Conservation (phyloP, 192 early-diverging fungal species). For the Dimargaris cristalligena region DNA sequence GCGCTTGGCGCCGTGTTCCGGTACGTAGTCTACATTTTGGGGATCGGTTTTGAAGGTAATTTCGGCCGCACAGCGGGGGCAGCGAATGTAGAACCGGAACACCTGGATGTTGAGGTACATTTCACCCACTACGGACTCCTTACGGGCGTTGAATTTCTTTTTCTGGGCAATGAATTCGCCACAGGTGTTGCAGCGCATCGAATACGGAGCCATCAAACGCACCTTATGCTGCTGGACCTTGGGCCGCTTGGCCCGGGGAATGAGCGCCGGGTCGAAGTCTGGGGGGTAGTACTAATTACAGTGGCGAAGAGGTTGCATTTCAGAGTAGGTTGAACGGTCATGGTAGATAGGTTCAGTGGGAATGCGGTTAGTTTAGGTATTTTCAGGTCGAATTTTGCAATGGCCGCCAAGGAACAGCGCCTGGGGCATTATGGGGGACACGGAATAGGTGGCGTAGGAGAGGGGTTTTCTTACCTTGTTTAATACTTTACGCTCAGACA, state of each 20-base stretch:
- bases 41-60: constrained; percentile 99
- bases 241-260: constrained; percentile 62
- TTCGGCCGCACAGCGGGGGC: constrained; percentile 87
- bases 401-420: no score
- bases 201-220: constrained; percentile 95
- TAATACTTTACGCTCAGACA: constrained; percentile 86
- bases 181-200: constrained; percentile 92
- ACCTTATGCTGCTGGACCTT: constrained; percentile 87
- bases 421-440: no score
- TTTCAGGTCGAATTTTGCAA: no score
- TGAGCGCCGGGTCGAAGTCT: constrained; percentile 92
- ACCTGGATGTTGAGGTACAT: constrained; percentile 58
- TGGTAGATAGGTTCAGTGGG: no score
- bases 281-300: constrained; percentile 80
- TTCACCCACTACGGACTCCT: constrained; percentile 65
- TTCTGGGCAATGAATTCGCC: constrained; percentile 96
- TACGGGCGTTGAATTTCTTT: constrained; percentile 96
- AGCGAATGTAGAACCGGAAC: constrained; percentile 70
- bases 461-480: constrained; percentile 39
- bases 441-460: no score
- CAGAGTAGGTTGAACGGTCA: no score
- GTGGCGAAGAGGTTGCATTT: no score
- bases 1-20: constrained; percentile 77
- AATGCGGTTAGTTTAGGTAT: no score
- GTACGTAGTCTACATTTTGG: constrained; percentile 83